These are phyloP conservation scores for Verticillium longisporum DNA, from an alignment of 2,329 filamentous ascomycete species.

Conservation along the genomic window DNA sequence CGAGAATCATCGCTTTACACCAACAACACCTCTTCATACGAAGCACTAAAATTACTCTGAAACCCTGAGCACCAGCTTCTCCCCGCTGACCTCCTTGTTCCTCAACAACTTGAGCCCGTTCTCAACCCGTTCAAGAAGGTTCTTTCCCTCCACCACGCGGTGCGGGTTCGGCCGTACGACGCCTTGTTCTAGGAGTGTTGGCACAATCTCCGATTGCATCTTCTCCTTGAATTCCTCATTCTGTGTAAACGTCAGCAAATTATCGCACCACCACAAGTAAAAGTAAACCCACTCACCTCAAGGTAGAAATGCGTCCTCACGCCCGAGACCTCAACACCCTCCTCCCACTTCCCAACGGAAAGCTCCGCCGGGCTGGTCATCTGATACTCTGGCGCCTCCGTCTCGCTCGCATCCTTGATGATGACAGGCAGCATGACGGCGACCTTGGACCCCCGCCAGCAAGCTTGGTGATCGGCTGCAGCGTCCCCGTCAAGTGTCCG, in stretches of 20 bases:
- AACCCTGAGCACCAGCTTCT: constrained; percentile 31
- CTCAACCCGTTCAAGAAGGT: constrained; percentile 28
- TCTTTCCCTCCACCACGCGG: constrained; percentile 31
- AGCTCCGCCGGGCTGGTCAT: constrained; percentile 41
- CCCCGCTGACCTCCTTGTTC: constrained; percentile 29
- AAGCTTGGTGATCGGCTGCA: constrained; percentile 42
- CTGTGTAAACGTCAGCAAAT: constrained; percentile 20
- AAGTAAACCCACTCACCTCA: constrained; percentile 25
- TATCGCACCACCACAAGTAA: neutral
- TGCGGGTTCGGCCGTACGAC: constrained; percentile 33
- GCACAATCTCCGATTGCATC: constrained; percentile 48
- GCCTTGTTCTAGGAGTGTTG: constrained; percentile 32
- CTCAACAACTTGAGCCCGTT: constrained; percentile 28
- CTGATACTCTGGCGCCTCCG: constrained; percentile 41
- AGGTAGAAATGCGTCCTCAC: constrained; percentile 50
- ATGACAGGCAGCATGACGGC: constrained; percentile 56
- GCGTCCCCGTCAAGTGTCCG: constrained; percentile 35
- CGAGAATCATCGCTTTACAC: no score
- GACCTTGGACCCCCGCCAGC: constrained; percentile 42
- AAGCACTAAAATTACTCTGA: neutral
- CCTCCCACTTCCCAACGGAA: constrained; percentile 34
- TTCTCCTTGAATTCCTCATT: constrained; percentile 49
- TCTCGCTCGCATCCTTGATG: constrained; percentile 40
- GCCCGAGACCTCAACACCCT: constrained; percentile 44
- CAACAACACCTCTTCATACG: no score